phyloP scores from a whole-genome alignment of 2,329 filamentous ascomycete genomes.

The Ophiocordyceps sinensis region DNA sequence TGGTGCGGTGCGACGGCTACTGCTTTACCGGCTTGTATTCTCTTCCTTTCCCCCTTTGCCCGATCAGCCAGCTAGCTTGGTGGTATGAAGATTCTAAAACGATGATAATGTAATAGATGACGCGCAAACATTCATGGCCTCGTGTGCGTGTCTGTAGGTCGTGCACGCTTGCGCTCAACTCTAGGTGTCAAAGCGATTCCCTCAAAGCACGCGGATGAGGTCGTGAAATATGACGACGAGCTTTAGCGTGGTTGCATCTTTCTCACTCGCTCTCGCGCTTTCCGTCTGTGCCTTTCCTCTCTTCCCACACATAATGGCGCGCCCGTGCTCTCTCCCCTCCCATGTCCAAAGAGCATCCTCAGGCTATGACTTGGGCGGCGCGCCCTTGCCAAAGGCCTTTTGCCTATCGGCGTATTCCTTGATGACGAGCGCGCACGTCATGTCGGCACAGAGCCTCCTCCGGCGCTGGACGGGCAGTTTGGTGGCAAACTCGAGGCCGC shows the following conservation, averaged over 20 bases:
- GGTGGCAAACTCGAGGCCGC: constrained; percentile 77
- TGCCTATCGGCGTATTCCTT: constrained; percentile 58
- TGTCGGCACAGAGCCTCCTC: constrained; percentile 71
- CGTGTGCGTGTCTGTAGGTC: background rate
- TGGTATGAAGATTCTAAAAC: background rate
- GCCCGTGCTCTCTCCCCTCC: background rate
- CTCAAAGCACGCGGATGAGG: no score
- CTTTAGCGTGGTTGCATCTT: no score
- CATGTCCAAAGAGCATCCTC: background rate
- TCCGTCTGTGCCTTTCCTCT: no score
- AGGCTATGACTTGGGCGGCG: constrained; percentile 6
- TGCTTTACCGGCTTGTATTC: background rate
- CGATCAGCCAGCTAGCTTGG: background rate
- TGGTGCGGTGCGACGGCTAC: background rate
- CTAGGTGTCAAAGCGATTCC: background rate
- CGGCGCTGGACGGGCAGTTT: constrained; percentile 61
- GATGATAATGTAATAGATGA: background rate
- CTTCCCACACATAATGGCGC: background rate
- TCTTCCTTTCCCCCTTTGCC: background rate
- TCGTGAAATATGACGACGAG: no score
- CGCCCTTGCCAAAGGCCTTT: constrained; percentile 38
- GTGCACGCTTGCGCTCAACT: constrained; percentile 41
- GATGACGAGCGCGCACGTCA: constrained; percentile 70
- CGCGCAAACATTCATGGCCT: background rate
- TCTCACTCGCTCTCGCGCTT: no score